Percentiles rank a stretch among this genome's conserved stretches.
Conservation (phyloP, 2,329 filamentous ascomycete species). For the Chaetomium sp. region DNA sequence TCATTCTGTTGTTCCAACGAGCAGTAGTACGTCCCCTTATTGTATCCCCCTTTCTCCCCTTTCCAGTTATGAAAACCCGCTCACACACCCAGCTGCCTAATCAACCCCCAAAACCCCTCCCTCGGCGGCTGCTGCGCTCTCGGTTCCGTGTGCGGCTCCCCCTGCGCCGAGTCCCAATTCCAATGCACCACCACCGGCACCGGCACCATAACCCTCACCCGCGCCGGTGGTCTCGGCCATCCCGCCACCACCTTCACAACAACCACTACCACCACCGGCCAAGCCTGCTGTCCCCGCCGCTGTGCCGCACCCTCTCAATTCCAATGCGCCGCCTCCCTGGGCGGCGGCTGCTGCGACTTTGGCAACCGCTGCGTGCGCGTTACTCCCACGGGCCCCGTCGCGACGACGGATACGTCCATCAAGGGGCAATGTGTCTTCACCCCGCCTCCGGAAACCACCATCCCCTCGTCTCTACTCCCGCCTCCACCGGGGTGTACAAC, state of each 20-base stretch:
- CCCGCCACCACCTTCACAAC: background rate
- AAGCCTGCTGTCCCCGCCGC: constrained; percentile 28
- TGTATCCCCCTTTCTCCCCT: background rate
- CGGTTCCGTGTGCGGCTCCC: constrained; percentile 26
- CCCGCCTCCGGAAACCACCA: constrained; percentile 25
- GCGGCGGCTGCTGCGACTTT: constrained; percentile 26
- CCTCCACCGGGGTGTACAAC: constrained; percentile 38
- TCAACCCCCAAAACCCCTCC: constrained; percentile 21
- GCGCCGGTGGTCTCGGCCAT: too few species aligned
- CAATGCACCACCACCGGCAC: constrained; percentile 27
- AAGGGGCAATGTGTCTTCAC: constrained; percentile 17
- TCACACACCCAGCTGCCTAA: constrained; percentile 31
- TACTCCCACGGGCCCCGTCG: background rate
- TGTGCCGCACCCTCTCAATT: constrained; percentile 28
- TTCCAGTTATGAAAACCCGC: too few species aligned
- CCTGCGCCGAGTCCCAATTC: constrained; percentile 27
- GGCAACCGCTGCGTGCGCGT: constrained; percentile 14
- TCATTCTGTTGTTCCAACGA: constrained; percentile 17
- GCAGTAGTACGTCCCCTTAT: constrained; percentile 17
- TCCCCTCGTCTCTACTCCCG: constrained; percentile 20
- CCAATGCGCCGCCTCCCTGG: constrained; percentile 29
- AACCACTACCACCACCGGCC: constrained; percentile 6
- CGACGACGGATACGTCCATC: background rate
- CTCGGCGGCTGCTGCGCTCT: constrained; percentile 28
- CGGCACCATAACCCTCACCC: too few species aligned